phyloP scores from a whole-genome alignment of 2,329 filamentous ascomycete species.

The Balansia obtecta region DNA sequence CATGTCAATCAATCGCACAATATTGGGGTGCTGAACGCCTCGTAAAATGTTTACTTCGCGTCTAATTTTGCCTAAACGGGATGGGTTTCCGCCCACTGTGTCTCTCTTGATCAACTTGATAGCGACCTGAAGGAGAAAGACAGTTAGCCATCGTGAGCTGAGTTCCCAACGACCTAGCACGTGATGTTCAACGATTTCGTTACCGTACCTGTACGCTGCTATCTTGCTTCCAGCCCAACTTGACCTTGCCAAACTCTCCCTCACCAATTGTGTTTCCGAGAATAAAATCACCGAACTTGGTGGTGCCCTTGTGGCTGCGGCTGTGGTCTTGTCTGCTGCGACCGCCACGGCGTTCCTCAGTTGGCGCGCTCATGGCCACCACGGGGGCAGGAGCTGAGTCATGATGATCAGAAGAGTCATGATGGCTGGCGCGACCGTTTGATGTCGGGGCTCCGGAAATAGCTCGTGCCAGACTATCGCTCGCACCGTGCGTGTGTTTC shows the following conservation, averaged over 20 bases:
- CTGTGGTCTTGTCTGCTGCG: slow-evolving; percentile 49
- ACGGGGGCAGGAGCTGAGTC: slow-evolving; percentile 33
- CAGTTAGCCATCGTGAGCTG: neutral
- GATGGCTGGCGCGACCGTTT: slow-evolving; percentile 15
- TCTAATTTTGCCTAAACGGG: slow-evolving; percentile 88
- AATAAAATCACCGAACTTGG: slow-evolving; percentile 90
- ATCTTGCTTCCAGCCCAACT: slow-evolving; percentile 95
- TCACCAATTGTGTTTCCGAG: slow-evolving; percentile 93
- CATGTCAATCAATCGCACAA: slow-evolving; percentile 95
- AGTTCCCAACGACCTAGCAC: neutral
- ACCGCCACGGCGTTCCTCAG: slow-evolving; percentile 34
- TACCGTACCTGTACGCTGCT: slow-evolving; percentile 63
- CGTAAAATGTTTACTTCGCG: slow-evolving; percentile 88
- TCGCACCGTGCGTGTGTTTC: slow-evolving; percentile 60
- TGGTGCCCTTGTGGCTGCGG: slow-evolving; percentile 47
- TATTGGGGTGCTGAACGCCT: slow-evolving; percentile 87
- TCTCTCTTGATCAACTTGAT: slow-evolving; percentile 97
- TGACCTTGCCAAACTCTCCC: slow-evolving; percentile 97
- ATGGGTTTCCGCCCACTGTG: slow-evolving; percentile 76
- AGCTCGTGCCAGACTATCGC: slow-evolving; percentile 65
- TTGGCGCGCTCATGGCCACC: slow-evolving; percentile 28
- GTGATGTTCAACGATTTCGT: too few relatives aligned
- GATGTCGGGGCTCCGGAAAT: slow-evolving; percentile 29
- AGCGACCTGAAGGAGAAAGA: slow-evolving; percentile 52
- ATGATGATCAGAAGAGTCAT: slow-evolving; percentile 21